These are phyloP conservation scores for Boechera retrofracta DNA, from an alignment of 345 rosid genomes.

Conservation along the genomic window DNA sequence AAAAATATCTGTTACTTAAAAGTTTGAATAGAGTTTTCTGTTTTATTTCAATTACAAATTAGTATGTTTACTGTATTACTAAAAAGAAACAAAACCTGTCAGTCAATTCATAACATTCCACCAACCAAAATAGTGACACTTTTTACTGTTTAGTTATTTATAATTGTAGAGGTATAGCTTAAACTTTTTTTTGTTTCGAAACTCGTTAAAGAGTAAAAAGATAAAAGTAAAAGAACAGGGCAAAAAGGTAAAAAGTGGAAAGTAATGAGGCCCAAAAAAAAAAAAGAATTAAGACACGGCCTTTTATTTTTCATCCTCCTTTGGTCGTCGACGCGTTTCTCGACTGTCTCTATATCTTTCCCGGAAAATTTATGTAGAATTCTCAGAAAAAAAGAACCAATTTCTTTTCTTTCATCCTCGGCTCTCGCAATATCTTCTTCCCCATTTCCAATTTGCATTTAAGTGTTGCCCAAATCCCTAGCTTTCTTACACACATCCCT, in stretches of 20 bases:
- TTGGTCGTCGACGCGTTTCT: slow-evolving; percentile 33
- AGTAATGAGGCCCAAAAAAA: not conserved
- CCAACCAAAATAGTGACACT: slow-evolving; percentile 15
- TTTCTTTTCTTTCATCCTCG: not conserved
- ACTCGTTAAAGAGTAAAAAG: slow-evolving; percentile 30
- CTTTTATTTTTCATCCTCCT: not conserved
- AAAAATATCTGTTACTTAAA: too few species aligned
- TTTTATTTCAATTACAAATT: too few species aligned
- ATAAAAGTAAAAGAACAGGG: slow-evolving; percentile 31
- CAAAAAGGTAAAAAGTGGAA: slow-evolving; percentile 30
- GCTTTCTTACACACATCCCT: slow-evolving; percentile 47
- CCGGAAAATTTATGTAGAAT: slow-evolving; percentile 16
- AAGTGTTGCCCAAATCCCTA: slow-evolving; percentile 43
- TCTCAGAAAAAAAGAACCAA: slow-evolving; percentile 5
- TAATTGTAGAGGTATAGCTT: not conserved
- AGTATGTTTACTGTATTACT: not conserved
- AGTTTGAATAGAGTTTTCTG: too few species aligned
- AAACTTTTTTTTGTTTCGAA: not conserved
- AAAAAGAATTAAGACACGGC: slow-evolving; percentile 13
- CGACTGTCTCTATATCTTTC: not conserved
- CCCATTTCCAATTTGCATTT: slow-evolving; percentile 27
- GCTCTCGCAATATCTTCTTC: slow-evolving; percentile 49
- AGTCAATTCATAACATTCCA: slow-evolving; percentile 11
- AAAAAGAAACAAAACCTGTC: not conserved
- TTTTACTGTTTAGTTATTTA: not conserved